phyloP scores from a whole-genome alignment of 495 filamentous ascomycete genomes.

The Penicillium arizonense region DNA sequence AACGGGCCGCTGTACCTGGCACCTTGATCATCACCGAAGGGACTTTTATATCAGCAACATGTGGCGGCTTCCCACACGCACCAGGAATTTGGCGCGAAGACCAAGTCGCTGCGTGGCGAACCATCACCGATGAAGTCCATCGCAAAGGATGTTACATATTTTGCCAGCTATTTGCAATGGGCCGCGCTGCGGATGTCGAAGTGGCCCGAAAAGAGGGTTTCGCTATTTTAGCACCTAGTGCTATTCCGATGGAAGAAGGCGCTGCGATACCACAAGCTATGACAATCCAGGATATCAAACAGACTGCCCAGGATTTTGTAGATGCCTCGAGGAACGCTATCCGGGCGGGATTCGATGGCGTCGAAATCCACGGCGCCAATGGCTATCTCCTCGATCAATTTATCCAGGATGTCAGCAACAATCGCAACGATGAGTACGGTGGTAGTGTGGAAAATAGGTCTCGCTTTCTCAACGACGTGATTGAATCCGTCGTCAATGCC shows the following conservation, averaged over 20 bases:
- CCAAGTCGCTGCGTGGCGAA: constrained; percentile 60
- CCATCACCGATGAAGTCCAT: constrained; percentile 65
- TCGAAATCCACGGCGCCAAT: constrained; percentile 75
- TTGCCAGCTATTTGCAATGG: constrained; percentile 66
- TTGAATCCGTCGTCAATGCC: constrained; percentile 55
- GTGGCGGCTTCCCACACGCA: constrained; percentile 48
- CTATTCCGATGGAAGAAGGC: constrained; percentile 41
- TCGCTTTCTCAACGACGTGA: constrained; percentile 58
- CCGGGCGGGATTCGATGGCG: constrained; percentile 71
- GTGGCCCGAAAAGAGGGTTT: constrained; percentile 33
- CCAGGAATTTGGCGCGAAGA: constrained; percentile 61
- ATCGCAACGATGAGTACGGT: constrained; percentile 65
- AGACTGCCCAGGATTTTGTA: constrained; percentile 55
- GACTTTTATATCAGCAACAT: constrained; percentile 56
- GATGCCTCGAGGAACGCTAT: constrained; percentile 61
- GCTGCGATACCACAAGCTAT: constrained; percentile 45
- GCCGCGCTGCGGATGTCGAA: constrained; percentile 48
- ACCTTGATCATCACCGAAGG: constrained; percentile 59
- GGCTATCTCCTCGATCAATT: constrained; percentile 79
- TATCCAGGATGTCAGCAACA: constrained; percentile 58
- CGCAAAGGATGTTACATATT: constrained; percentile 58
- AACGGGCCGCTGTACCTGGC: constrained; percentile 48
- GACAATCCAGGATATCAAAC: constrained; percentile 55
- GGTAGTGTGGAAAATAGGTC: constrained; percentile 65
- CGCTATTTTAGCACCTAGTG: constrained; percentile 34